These are phyloP conservation scores for Paraurostyla sp. DNA, from an alignment of 73 alveolate species.

Conservation along the genomic window DNA sequence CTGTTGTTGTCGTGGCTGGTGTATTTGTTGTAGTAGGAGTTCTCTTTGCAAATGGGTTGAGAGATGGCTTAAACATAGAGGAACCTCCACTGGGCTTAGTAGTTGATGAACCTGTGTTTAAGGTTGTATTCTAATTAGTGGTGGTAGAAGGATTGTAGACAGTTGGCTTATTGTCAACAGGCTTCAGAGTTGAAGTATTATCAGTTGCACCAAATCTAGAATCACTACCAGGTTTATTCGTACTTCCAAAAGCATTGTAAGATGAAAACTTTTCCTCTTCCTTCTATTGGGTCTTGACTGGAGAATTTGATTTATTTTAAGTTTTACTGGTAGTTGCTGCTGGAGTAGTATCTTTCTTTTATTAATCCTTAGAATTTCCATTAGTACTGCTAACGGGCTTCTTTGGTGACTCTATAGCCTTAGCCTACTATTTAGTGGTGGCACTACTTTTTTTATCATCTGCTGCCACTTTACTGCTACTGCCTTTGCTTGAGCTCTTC, in stretches of 20 bases:
- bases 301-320: background rate
- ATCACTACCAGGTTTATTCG: background rate
- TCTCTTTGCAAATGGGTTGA: slow-evolving; percentile 42
- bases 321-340: background rate
- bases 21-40: background rate
- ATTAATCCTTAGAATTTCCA: too few relatives aligned
- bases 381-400: too few relatives aligned
- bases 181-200: background rate
- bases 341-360: background rate
- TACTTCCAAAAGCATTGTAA: background rate
- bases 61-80: slow-evolving; percentile 25
- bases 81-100: background rate
- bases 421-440: too few relatives aligned
- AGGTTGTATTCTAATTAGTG: background rate
- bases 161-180: background rate
- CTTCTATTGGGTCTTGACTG: background rate
- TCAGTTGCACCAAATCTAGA: background rate
- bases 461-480: background rate
- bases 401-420: too few relatives aligned
- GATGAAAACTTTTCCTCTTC: slow-evolving; percentile 1
- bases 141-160: background rate
- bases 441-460: too few relatives aligned
- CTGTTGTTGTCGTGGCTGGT: background rate
- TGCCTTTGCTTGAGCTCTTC: background rate
- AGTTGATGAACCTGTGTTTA: background rate